A percentile compares a stretch with the other conserved stretches of the same genome.
Conservation (phyloP, 192 early-diverging fungal species). For the Backusella parvicylindrica region DNA sequence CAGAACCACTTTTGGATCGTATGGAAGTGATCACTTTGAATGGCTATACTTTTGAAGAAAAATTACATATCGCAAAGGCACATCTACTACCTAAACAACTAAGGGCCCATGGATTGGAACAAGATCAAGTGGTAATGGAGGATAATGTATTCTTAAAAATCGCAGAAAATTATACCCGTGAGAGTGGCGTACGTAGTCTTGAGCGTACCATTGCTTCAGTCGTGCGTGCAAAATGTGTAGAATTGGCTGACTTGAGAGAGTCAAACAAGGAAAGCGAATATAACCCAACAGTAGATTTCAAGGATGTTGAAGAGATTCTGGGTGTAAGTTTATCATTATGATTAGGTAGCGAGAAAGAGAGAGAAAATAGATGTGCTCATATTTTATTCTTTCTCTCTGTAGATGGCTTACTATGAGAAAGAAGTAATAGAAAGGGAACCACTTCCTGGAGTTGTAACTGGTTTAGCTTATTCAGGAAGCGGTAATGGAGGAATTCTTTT, state of each 20-base stretch:
- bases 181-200: slow-evolving; percentile 76
- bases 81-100: slow-evolving; percentile 77
- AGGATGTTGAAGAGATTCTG: slow-evolving; percentile 62
- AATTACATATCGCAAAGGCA: slow-evolving; percentile 69
- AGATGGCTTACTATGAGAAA: slow-evolving; percentile 58
- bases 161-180: slow-evolving; percentile 72
- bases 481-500: slow-evolving; percentile 76
- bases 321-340: slow-evolving; percentile 42
- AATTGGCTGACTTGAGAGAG: slow-evolving; percentile 61
- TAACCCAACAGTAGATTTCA: slow-evolving; percentile 39
- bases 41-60: slow-evolving; percentile 84
- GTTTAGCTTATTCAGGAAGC: slow-evolving; percentile 74
- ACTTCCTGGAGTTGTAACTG: slow-evolving; percentile 72
- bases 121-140: slow-evolving; percentile 44
- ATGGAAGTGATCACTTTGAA: slow-evolving; percentile 80
- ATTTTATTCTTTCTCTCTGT: background rate
- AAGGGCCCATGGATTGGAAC: slow-evolving; percentile 55
- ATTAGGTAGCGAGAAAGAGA: background rate
- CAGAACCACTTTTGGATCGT: slow-evolving; percentile 74
- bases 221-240: slow-evolving; percentile 66
- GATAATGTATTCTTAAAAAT: slow-evolving; percentile 60
- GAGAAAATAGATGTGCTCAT: background rate
- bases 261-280: slow-evolving; percentile 29
- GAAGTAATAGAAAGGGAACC: slow-evolving; percentile 51
- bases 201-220: slow-evolving; percentile 71